A percentile compares a stretch with the other conserved stretches of the same genome.
Evolutionary conservation across 2,329 filamentous ascomycete genomes (phyloP).

Genomic region (Parafenestella ontariensis): DNA sequence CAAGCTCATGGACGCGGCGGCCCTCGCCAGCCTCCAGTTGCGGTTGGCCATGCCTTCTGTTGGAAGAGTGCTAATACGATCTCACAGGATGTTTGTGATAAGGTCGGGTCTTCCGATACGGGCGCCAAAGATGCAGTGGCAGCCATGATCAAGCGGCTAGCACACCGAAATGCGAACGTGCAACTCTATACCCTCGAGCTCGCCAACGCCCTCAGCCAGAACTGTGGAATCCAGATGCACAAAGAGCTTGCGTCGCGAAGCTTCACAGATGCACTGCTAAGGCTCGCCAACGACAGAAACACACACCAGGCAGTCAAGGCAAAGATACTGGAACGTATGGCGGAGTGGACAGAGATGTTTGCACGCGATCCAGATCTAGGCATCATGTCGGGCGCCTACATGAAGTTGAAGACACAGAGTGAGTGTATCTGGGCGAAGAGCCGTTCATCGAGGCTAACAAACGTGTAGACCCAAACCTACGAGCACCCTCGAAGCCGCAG

Average conservation of each 20-base stretch:
- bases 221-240: constrained; percentile 86
- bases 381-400: constrained; percentile 96
- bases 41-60: background rate
- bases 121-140: constrained; percentile 83
- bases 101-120: constrained; percentile 60
- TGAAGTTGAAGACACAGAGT: constrained; percentile 79
- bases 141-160: constrained; percentile 88
- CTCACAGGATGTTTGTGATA: constrained; percentile 65
- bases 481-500: constrained; percentile 88
- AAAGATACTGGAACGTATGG: constrained; percentile 96
- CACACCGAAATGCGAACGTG: constrained; percentile 93
- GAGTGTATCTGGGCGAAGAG: constrained; percentile 2
- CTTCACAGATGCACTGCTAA: constrained; percentile 91
- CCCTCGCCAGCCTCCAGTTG: background rate
- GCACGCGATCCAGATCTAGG: constrained; percentile 86
- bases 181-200: constrained; percentile 93
- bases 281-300: constrained; percentile 91
- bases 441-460: constrained; percentile 14
- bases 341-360: constrained; percentile 96
- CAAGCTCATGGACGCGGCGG: background rate
- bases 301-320: constrained; percentile 96
- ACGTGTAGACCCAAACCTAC: constrained; percentile 80
- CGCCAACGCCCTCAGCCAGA: constrained; percentile 89
- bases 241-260: constrained; percentile 88
- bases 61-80: background rate